Conservation (phyloP, 176 grass and related monocot species). For the Eleusine indica region DNA sequence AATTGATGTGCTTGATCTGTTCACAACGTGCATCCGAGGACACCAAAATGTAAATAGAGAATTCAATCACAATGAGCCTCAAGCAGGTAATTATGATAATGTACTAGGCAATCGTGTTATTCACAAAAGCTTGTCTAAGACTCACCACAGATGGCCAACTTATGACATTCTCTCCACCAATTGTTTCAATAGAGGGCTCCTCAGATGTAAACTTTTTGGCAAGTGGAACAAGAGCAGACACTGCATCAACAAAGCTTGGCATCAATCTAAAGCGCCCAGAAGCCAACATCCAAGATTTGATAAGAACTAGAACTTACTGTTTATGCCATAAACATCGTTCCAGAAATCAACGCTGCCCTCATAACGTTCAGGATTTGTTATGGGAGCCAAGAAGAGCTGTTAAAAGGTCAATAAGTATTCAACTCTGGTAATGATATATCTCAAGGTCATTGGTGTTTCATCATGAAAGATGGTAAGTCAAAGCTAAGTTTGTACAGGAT, state of each 20-base stretch:
- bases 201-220: constrained; percentile 88
- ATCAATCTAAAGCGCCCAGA: constrained; percentile 14
- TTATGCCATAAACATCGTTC: constrained; percentile 87
- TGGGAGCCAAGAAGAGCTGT: constrained; percentile 90
- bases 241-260: constrained; percentile 45
- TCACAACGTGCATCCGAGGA: constrained; percentile 7
- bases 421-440: constrained; percentile 1
- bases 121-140: constrained; percentile 14
- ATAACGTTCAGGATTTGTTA: constrained; percentile 90
- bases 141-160: constrained; percentile 91
- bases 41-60: constrained; percentile 6
- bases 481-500: constrained; percentile 20
- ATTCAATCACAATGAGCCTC: constrained; percentile 25
- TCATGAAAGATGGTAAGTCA: constrained; percentile 1
- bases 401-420: constrained; percentile 38
- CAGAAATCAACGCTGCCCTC: constrained; percentile 80
- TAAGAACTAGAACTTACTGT: constrained; percentile 63
- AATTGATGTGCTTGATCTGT: constrained; percentile 83
- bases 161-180: constrained; percentile 89
- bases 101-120: constrained; percentile 14
- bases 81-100: constrained; percentile 13
- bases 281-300: constrained; percentile 6
- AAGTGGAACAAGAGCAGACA: constrained; percentile 84
- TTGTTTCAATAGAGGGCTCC: constrained; percentile 81
- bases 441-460: neutral